phyloP scores from a whole-genome alignment of 495 filamentous ascomycete genomes.

The Umbilicaria muhlenbergii region DNA sequence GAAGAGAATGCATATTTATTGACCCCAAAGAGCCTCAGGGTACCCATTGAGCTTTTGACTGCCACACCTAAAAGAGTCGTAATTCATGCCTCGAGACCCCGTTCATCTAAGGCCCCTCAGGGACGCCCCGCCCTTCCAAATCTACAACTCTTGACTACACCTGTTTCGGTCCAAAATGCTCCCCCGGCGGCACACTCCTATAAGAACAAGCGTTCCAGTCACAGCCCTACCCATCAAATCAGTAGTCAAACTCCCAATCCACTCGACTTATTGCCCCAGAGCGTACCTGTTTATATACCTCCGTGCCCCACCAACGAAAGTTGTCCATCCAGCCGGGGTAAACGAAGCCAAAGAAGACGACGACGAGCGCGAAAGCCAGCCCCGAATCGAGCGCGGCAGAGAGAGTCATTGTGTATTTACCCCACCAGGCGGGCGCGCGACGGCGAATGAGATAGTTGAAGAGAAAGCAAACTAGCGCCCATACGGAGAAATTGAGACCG shows the following conservation, averaged over 20 bases:
- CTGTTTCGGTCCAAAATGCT: slow-evolving; percentile 1
- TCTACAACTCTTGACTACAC: too few species aligned
- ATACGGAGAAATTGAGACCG: slow-evolving; percentile 69
- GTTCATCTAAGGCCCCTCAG: too few species aligned
- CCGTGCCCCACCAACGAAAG: slow-evolving; percentile 64
- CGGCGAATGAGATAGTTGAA: slow-evolving; percentile 64
- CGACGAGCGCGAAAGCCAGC: slow-evolving; percentile 59
- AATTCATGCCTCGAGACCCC: too few species aligned
- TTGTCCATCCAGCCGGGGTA: slow-evolving; percentile 44
- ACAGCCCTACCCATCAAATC: slow-evolving; percentile 1
- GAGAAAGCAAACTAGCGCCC: slow-evolving; percentile 65
- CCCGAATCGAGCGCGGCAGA: slow-evolving; percentile 71
- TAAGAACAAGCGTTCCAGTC: slow-evolving; percentile 10
- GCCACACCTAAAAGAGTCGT: too few species aligned
- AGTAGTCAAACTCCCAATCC: not conserved
- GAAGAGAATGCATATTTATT: too few species aligned
- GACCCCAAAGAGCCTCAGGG: too few species aligned
- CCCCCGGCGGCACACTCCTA: slow-evolving; percentile 4
- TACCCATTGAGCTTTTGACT: too few species aligned
- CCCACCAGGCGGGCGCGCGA: slow-evolving; percentile 59
- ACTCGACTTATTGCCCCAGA: not conserved
- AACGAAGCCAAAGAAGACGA: slow-evolving; percentile 70
- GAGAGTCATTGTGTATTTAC: slow-evolving; percentile 79
- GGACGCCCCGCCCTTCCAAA: too few species aligned
- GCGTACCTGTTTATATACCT: slow-evolving; percentile 36